Evolutionary conservation across 768 basidiomycete genomes (phyloP).

Genomic region (Xerocomellus amylosporus): DNA sequence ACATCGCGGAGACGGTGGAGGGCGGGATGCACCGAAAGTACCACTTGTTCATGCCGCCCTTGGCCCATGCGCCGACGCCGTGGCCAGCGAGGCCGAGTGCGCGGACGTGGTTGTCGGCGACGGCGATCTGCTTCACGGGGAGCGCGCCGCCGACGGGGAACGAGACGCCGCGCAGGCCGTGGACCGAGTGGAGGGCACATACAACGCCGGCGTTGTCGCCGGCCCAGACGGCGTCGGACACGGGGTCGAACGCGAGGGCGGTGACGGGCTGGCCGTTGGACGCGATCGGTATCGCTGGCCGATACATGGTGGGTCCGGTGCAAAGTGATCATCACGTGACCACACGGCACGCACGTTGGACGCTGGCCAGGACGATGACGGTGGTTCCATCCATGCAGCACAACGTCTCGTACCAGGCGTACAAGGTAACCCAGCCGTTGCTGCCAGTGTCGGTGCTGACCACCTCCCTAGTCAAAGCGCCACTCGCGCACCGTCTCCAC

Average conservation of each 20-base stretch:
- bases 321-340: conserved; percentile 17
- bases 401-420: conserved; percentile 48
- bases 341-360: not conserved
- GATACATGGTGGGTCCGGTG: conserved; percentile 18
- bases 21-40: conserved; percentile 55
- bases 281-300: conserved; percentile 15
- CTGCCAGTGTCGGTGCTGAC: not conserved
- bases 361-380: not conserved
- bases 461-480: conserved; percentile 40
- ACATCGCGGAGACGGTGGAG: conserved; percentile 38
- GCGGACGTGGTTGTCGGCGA: conserved; percentile 77
- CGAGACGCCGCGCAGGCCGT: conserved; percentile 64
- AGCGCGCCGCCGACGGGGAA: conserved; percentile 70
- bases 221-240: conserved; percentile 87
- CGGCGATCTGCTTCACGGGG: conserved; percentile 69
- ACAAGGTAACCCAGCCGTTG: conserved; percentile 34
- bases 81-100: conserved; percentile 58
- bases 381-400: conserved; percentile 5
- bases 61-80: conserved; percentile 77
- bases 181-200: conserved; percentile 60
- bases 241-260: conserved; percentile 84
- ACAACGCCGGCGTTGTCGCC: conserved; percentile 73
- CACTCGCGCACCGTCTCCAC: conserved; percentile 42
- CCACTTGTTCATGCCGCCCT: conserved; percentile 86
- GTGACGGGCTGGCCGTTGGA: conserved; percentile 50